Percentiles rank a stretch among this genome's conserved stretches.
Conservation (phyloP, 192 early-diverging fungal genomes). For the Chytriomyces confervae region DNA sequence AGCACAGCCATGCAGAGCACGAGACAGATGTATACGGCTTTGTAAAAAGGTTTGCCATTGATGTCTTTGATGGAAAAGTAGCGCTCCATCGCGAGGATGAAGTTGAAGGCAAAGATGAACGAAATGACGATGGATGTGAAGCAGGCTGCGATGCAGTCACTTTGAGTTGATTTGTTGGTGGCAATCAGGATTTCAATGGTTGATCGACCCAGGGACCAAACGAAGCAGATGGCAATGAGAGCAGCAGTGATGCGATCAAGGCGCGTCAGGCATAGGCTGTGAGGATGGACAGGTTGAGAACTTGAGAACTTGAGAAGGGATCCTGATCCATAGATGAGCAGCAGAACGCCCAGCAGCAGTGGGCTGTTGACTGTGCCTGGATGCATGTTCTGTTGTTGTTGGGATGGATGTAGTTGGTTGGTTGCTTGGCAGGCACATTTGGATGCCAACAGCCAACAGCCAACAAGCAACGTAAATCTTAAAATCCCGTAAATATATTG, state of each 20-base stretch:
- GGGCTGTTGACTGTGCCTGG: neutral
- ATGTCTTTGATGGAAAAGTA: slow-evolving; percentile 16
- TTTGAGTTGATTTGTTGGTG: too few relatives aligned
- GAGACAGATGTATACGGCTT: neutral
- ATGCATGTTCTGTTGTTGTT: neutral
- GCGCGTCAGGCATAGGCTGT: neutral
- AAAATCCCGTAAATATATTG: too few relatives aligned
- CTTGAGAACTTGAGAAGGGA: too few relatives aligned
- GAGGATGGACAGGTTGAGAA: slow-evolving; percentile 5
- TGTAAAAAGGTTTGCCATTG: neutral
- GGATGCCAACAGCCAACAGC: too few relatives aligned
- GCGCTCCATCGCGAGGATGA: slow-evolving; percentile 26
- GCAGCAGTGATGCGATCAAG: slow-evolving; percentile 12
- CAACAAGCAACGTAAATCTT: too few relatives aligned
- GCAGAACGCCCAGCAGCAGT: neutral
- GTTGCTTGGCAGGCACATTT: too few relatives aligned
- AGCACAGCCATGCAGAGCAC: neutral
- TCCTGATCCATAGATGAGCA: neutral
- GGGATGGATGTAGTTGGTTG: neutral
- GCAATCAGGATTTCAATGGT: neutral
- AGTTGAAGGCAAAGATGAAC: slow-evolving; percentile 12
- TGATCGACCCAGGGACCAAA: slow-evolving; percentile 12
- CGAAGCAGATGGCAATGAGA: slow-evolving; percentile 17
- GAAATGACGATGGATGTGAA: slow-evolving; percentile 7
- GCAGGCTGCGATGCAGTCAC: neutral